A percentile compares a stretch with the other conserved stretches of the same genome.
Conservation (phyloP, 805 yeast genomes). For the Ogataea corticis region DNA sequence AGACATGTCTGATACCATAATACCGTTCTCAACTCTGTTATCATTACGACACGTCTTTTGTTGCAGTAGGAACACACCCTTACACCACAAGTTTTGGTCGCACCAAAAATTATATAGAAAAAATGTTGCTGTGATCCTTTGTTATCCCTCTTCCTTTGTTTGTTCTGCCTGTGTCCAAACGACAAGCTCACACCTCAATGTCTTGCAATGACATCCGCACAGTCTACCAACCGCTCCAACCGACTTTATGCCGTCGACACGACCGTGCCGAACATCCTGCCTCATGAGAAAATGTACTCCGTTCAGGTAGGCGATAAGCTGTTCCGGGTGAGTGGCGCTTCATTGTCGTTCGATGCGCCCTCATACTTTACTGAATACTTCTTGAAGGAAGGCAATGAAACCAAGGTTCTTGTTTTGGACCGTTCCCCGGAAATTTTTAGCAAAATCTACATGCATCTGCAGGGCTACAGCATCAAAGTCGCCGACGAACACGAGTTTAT, state of each 20-base stretch:
- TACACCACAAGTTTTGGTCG: background rate
- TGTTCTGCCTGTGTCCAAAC: background rate
- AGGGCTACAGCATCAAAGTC: conserved; percentile 74
- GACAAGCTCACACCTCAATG: background rate
- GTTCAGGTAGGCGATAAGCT: conserved; percentile 67
- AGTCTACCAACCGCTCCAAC: background rate
- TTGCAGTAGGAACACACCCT: too few species aligned
- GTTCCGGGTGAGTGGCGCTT: conserved; percentile 77
- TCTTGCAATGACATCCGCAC: conserved; percentile 7
- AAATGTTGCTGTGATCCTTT: background rate
- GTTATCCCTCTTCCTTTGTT: background rate
- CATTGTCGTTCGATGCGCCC: conserved; percentile 83
- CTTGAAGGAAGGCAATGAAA: conserved; percentile 36
- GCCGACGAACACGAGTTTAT: conserved; percentile 59
- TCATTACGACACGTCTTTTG: too few species aligned
- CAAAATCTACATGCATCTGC: conserved; percentile 68
- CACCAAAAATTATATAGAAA: too few species aligned
- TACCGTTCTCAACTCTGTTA: too few species aligned
- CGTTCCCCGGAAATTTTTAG: conserved; percentile 71
- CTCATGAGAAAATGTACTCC: conserved; percentile 67
- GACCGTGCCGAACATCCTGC: conserved; percentile 53
- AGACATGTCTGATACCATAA: too few species aligned
- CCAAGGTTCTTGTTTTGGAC: conserved; percentile 61
- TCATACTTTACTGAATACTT: conserved; percentile 83
- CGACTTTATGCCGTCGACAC: conserved; percentile 33